phyloP scores from a whole-genome alignment of 768 basidiomycete species.

The Glaciozyma martinii region DNA sequence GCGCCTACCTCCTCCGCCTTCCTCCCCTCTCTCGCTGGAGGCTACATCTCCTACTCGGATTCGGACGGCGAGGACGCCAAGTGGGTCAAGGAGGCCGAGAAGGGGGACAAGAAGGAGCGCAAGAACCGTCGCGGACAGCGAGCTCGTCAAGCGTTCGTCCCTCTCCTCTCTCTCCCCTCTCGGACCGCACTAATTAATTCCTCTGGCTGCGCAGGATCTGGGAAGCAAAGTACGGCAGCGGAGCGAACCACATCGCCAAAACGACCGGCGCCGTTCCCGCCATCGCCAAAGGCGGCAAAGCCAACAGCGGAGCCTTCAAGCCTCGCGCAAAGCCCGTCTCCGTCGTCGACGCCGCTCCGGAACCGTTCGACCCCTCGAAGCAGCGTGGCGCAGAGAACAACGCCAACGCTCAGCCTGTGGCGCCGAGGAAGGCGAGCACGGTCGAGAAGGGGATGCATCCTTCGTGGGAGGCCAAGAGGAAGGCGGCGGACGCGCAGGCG shows the following conservation, averaged over 20 bases:
- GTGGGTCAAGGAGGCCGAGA: slow-evolving; percentile 53
- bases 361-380: slow-evolving; percentile 10
- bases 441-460: slow-evolving; percentile 61
- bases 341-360: neutral
- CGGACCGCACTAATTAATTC: neutral
- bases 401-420: slow-evolving; percentile 13
- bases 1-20: slow-evolving; percentile 54
- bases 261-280: slow-evolving; percentile 18
- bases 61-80: slow-evolving; percentile 70
- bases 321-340: neutral
- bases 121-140: slow-evolving; percentile 89
- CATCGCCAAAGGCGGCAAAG: slow-evolving; percentile 34
- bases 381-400: slow-evolving; percentile 11
- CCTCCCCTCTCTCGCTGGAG: slow-evolving; percentile 77
- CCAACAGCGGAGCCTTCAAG: neutral
- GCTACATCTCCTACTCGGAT: slow-evolving; percentile 64
- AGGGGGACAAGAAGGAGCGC: slow-evolving; percentile 49
- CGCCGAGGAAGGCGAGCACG: neutral
- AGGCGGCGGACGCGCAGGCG: slow-evolving; percentile 50
- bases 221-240: slow-evolving; percentile 90
- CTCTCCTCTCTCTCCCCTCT: neutral
- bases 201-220: slow-evolving; percentile 58
- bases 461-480: slow-evolving; percentile 91
- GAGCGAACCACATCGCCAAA: slow-evolving; percentile 83
- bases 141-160: slow-evolving; percentile 70